Evolutionary conservation across 805 yeast genomes (phyloP).

Genomic region (Debaryomyces tyrocola): DNA sequence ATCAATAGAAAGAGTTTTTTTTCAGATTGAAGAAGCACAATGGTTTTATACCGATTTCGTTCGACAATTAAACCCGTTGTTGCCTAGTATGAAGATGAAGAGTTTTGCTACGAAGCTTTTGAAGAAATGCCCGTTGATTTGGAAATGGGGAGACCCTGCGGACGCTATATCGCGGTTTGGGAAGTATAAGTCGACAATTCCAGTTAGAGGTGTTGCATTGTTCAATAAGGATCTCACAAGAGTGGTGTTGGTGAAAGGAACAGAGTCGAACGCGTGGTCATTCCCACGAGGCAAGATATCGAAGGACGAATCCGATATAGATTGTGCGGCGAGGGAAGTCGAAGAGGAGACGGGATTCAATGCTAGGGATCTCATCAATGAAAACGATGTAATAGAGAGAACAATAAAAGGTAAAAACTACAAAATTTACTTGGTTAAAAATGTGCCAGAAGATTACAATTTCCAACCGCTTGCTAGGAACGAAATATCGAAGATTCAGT

Average conservation of each 20-base stretch:
- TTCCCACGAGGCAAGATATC: constrained; percentile 97
- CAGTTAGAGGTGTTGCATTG: constrained; percentile 94
- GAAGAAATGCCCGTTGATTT: constrained; percentile 69
- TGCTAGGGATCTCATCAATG: constrained; percentile 63
- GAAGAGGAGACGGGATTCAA: constrained; percentile 94
- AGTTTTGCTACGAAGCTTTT: constrained; percentile 68
- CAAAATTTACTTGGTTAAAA: constrained; percentile 73
- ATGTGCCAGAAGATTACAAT: constrained; percentile 72
- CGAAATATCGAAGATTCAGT: constrained; percentile 81
- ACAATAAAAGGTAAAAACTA: constrained; percentile 81
- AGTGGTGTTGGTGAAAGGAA: constrained; percentile 79
- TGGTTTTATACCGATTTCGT: constrained; percentile 94
- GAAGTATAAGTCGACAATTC: constrained; percentile 83
- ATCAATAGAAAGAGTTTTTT: constrained; percentile 75
- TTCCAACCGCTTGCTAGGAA: constrained; percentile 83
- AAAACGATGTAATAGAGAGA: constrained; percentile 75
- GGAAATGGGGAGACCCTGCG: constrained; percentile 84
- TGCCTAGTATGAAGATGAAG: constrained; percentile 79
- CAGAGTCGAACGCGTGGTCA: constrained; percentile 81
- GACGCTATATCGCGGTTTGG: constrained; percentile 79
- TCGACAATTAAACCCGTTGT: constrained; percentile 64
- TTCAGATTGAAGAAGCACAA: constrained; percentile 96
- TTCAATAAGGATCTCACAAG: constrained; percentile 70
- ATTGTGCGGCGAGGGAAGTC: constrained; percentile 90
- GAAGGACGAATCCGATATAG: constrained; percentile 83